Evolutionary conservation across 192 early-diverging fungal species (phyloP), one percentile per base, ranked within the genome.

Genomic region (Backusella sp.): DNA sequence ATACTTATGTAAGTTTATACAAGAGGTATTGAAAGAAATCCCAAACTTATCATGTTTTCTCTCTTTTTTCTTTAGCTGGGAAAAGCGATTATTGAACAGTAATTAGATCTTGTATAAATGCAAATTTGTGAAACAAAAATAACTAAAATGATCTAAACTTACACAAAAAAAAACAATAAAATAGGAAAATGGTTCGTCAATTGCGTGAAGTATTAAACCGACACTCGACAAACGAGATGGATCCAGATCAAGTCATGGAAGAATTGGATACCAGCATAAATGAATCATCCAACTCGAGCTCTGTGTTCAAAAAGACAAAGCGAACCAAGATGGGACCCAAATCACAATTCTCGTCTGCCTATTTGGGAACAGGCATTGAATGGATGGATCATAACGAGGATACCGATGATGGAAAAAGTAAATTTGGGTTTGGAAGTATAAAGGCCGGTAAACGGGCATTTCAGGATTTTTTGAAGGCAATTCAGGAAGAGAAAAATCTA

Each of bases 401-500:
- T 7, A 30, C 34, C 0, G 68, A 76, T 70, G 41, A 69, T 15
- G 59, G 28, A 72, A 30, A 53, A 15, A 65, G 26, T 39, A 73
- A n/a, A 44, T 71, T 72, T 14, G 70, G 62, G 0, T 74, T 74
- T 66, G 72, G 72, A 39, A 71, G 69, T 49, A 56, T 65, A 3
- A 75, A 74, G 23, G 65, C 70, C 14, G 80, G 73, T 12, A 52
- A 68, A 21, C 30, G 72, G 21, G 88, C 90, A 2, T 96, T 93
- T 67, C 92, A 95, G 70, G 86, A 92, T 39, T 95, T 95, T 80
- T 85, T 96, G 56, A 84, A 84, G 19, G 88, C 83, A 34, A 95
- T 95, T 59, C 90, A 91, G 66, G 77, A 79, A n/a, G 92, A 92
- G 76, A 74, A 85, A 35, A 88, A 91, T 80, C 66, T 88, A 4